phyloP scores from a whole-genome alignment of 495 filamentous ascomycete genomes.

The Staphylotrichum longicolle region DNA sequence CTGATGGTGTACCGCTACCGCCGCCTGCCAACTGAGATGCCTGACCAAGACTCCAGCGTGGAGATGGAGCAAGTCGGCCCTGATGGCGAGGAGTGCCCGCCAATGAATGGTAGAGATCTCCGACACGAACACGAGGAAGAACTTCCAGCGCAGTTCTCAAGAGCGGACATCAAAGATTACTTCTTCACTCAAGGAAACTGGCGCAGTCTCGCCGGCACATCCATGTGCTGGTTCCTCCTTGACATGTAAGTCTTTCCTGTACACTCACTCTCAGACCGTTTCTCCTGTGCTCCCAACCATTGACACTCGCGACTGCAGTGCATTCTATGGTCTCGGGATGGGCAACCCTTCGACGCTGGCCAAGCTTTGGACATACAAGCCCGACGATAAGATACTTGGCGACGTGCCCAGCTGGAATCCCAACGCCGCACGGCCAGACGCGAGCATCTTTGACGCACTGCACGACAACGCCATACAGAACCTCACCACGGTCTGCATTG shows the following conservation, averaged over 20 bases:
- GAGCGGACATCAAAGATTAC: not conserved
- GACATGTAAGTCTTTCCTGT: not conserved
- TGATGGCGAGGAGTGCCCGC: not conserved
- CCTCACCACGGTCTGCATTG: not conserved
- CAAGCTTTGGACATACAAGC: not conserved
- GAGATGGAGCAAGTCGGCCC: not conserved
- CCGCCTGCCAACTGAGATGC: too few species aligned
- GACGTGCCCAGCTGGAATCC: conserved; percentile 1
- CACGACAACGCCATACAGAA: conserved; percentile 1
- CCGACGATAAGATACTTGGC: not conserved
- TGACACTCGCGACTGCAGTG: not conserved
- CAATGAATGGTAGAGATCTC: too few species aligned
- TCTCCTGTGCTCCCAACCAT: not conserved
- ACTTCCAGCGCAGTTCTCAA: too few species aligned
- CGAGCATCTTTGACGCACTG: not conserved
- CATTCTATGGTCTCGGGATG: not conserved
- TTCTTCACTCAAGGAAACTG: not conserved
- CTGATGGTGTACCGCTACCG: too few species aligned
- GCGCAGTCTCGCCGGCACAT: not conserved
- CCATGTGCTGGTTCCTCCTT: not conserved
- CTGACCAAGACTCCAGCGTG: too few species aligned
- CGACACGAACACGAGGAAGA: too few species aligned
- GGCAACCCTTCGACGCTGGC: not conserved
- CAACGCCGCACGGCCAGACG: not conserved
- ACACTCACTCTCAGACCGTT: not conserved